phyloP scores from a whole-genome alignment of 331 rosid species.

The Malus hybrid region DNA sequence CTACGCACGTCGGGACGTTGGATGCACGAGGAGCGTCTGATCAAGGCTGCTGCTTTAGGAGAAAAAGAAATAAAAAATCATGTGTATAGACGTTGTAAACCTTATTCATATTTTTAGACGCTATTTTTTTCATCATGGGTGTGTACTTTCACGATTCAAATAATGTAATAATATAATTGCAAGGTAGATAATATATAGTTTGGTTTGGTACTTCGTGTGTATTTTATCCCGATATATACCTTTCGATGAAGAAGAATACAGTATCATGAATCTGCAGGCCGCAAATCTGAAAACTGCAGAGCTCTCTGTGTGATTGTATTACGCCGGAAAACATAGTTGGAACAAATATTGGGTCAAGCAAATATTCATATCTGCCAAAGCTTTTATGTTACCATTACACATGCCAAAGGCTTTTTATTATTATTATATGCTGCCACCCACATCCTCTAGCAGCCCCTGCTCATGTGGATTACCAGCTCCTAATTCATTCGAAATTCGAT shows the following conservation, averaged over 20 bases:
- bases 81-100: too few species aligned
- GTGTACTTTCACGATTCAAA: not conserved
- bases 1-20: not conserved
- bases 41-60: not conserved
- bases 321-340: too few species aligned
- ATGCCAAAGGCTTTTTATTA: too few species aligned
- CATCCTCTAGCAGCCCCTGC: slow-evolving; percentile 52
- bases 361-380: too few species aligned
- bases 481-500: slow-evolving; percentile 21
- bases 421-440: slow-evolving; percentile 18
- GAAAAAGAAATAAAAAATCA: not conserved
- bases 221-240: too few species aligned
- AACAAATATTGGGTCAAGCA: too few species aligned
- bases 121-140: not conserved
- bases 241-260: too few species aligned
- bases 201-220: too few species aligned
- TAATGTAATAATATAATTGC: not conserved
- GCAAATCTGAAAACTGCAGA: too few species aligned
- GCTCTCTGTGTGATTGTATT: too few species aligned
- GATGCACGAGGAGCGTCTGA: not conserved
- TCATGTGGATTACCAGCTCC: slow-evolving; percentile 26
- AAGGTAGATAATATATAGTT: not conserved
- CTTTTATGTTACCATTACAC: too few species aligned
- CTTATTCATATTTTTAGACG: not conserved
- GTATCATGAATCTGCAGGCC: too few species aligned